phyloP scores from a whole-genome alignment of 345 rosid genomes.

The Brassica cretica region DNA sequence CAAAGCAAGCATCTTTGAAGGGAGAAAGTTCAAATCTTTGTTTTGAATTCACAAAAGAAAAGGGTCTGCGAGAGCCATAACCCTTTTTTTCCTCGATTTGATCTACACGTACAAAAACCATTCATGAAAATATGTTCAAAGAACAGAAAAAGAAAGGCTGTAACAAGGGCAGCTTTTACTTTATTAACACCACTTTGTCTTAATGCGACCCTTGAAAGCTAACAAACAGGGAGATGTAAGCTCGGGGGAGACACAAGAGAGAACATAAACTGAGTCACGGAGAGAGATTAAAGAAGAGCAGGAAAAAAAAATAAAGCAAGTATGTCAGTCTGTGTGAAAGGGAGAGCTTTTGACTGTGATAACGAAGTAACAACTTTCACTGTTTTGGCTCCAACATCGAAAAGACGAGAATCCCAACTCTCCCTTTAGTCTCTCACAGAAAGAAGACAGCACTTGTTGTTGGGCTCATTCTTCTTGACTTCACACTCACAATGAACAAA shows the following conservation, averaged over 20 bases:
- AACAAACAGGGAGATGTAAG: constrained; percentile 18
- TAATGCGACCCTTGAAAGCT: constrained; percentile 29
- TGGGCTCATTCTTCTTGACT: constrained; percentile 30
- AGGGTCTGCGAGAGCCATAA: constrained; percentile 14
- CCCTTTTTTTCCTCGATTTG: constrained; percentile 24
- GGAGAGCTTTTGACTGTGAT: constrained; percentile 36
- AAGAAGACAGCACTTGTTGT: constrained; percentile 6
- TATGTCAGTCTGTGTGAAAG: background rate
- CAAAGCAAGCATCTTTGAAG: constrained; percentile 38
- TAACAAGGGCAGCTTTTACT: constrained; percentile 35
- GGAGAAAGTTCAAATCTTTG: constrained; percentile 20
- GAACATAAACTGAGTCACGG: constrained; percentile 28
- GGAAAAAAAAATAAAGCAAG: background rate
- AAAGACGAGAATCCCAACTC: constrained; percentile 27
- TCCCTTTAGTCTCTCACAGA: constrained; percentile 21
- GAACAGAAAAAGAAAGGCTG: constrained; percentile 1
- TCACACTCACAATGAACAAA: constrained; percentile 6
- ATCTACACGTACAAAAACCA: constrained; percentile 35
- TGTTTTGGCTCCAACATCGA: constrained; percentile 40
- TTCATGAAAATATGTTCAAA: constrained; percentile 7
- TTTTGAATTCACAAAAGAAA: constrained; percentile 36
- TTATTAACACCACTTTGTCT: constrained; percentile 36
- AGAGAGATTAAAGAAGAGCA: constrained; percentile 31
- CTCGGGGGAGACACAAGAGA: constrained; percentile 34
- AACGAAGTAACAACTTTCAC: constrained; percentile 33